Evolutionary conservation across 345 rosid species (phyloP), one percentile per base, ranked within the genome.

Genomic region (Citrus mangshanensis): DNA sequence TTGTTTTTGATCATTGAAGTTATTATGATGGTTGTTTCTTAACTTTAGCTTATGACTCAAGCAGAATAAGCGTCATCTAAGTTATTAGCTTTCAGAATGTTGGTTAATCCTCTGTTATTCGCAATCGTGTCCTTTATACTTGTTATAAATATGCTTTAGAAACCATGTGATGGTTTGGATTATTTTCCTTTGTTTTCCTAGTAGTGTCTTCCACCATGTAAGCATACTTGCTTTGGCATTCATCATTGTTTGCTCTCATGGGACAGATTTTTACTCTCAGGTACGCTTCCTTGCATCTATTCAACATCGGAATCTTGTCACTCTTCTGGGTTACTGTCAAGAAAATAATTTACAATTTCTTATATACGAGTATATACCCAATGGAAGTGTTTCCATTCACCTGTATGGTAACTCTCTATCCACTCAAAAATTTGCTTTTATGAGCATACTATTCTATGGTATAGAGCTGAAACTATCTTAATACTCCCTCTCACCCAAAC

Each of bases 341-440:
- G 96, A 92, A 82, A 89, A 89, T 78, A 86, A 89, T 85, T 86
- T 81, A 7, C 99, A 96, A 82, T 86, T 89, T 83, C 97, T 96
- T 65, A 81, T 96, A 73, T 90, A 92, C 16, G 99, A 93, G 84
- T 93, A 96, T 80, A 78, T 94, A 87, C 98, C 98, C 64, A 93
- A 90, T 82, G 99, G 99, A 72, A 96, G 99, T 66, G 95, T 96
- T 88, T 96, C 99, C 85, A 86, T 91, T 87, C 97, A 96, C 88
- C 87, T 94, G 92, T 93, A 91, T 78, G 97, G 99, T 96, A 93
- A 93, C 93, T 89, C 89, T 85, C 93, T 86, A 83, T 86, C 91
- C 89, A 67, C 68, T 66, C 32, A 51, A 81, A 40, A 46, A 19
- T 68, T 77, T 37, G 55, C 77, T 68, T 82, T 72, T 55, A n/a